phyloP scores from a whole-genome alignment of 352 stramenopile genomes.

The Phytopythium mirpurense region DNA sequence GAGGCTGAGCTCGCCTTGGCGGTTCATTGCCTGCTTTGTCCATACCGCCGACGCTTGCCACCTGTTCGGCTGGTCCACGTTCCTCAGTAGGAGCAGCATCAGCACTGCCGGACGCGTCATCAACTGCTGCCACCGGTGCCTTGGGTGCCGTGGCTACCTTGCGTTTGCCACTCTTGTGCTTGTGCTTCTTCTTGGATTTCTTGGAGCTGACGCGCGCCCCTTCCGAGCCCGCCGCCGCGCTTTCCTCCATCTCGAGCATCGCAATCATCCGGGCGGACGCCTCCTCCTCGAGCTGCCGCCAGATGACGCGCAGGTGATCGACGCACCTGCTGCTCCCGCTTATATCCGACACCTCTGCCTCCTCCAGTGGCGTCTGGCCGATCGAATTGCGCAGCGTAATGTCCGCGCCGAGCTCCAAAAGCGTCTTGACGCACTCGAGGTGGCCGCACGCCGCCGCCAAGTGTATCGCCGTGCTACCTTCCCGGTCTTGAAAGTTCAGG shows the following conservation, averaged over 20 bases:
- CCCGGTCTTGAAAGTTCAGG: conserved; percentile 77
- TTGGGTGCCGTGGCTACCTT: conserved; percentile 18
- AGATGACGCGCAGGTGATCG: conserved; percentile 50
- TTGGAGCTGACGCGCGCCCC: conserved; percentile 16
- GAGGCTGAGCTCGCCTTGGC: background rate
- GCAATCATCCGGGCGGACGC: conserved; percentile 70
- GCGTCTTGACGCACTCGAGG: conserved; percentile 60
- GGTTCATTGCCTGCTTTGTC: background rate
- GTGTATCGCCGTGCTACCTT: conserved; percentile 82
- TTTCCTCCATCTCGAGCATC: conserved; percentile 82
- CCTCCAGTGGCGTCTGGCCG: conserved; percentile 75
- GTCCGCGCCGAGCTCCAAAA: conserved; percentile 56
- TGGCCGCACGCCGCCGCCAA: conserved; percentile 71
- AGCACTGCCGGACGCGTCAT: background rate
- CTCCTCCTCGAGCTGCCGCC: conserved; percentile 72
- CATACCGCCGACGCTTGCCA: background rate
- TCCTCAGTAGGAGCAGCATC: background rate
- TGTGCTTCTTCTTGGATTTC: conserved; percentile 72
- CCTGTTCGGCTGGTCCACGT: background rate
- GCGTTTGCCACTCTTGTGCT: conserved; percentile 68
- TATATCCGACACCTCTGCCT: conserved; percentile 63
- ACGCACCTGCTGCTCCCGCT: conserved; percentile 54
- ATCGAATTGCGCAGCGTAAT: conserved; percentile 77
- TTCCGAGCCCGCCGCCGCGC: conserved; percentile 4
- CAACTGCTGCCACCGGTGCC: background rate